phyloP scores from a whole-genome alignment of 108 stramenopile species.

The Cyclotella atomus region DNA sequence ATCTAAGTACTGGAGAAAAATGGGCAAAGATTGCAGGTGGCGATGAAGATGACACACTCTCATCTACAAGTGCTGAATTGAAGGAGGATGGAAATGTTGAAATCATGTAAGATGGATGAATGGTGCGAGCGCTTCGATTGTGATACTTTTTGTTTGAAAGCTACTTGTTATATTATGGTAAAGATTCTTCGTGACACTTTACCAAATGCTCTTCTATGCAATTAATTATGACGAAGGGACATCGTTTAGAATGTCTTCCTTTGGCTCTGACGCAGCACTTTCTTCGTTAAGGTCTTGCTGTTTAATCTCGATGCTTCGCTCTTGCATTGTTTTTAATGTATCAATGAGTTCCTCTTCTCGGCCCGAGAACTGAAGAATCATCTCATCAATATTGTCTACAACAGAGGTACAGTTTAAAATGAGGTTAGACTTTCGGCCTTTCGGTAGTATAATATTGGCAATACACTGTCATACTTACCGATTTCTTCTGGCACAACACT shows the following conservation, averaged over 20 bases:
- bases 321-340: constrained; percentile 1
- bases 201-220: too few relatives aligned
- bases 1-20: constrained; percentile 85
- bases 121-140: not conserved
- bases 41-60: constrained; percentile 31
- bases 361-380: constrained; percentile 19
- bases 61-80: constrained; percentile 1
- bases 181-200: too few relatives aligned
- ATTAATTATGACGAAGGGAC: not conserved
- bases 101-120: not conserved
- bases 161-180: too few relatives aligned
- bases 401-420: not conserved
- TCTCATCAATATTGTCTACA: constrained; percentile 11
- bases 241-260: not conserved
- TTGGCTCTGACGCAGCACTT: not conserved
- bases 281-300: not conserved
- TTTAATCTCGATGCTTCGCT: not conserved
- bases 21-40: constrained; percentile 23
- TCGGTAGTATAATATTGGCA: not conserved
- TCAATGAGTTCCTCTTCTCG: constrained; percentile 10
- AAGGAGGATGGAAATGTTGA: not conserved
- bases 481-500: constrained; percentile 12
- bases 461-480: not conserved
- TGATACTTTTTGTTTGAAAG: not conserved
- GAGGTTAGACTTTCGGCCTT: not conserved